Evolutionary conservation across 257 asterid species (phyloP), one percentile per base, ranked within the genome.

Genomic region (Apocynum venetum): DNA sequence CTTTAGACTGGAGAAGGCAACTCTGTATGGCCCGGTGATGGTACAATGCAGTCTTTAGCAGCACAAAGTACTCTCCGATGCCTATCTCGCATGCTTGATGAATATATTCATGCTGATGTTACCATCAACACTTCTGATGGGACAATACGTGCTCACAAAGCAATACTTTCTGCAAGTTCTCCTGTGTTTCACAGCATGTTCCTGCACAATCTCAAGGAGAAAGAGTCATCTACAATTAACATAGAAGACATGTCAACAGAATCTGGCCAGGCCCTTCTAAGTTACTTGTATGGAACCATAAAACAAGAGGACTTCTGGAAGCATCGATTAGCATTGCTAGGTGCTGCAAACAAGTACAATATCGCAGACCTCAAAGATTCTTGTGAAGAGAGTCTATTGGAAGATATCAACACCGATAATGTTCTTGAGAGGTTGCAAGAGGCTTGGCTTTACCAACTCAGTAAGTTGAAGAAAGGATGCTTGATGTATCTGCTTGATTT

Each of bases 371-470:
- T 96, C 84, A 91, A 89, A 85, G 94, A 93, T 77, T 89, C 97
- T 38, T 96, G 99, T 11, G 97, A 96, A 76, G 97, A 91, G 67
- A 90, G 97, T 78, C 96, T 96, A 56, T 74, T 96, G 36, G 98
- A 96, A 82, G 99, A 96, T 49, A 90, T 96, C 44, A 89, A 85
- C 85, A 84, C 97, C 0, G 93, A 86, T 20, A 96, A 96, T 47
- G 99, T 96, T 84, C 98, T 96, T 0, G 97, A 87, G 84, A 89
- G 99, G 77, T 78, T 96, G 85, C 99, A 93, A 72, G 97, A 93
- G 83, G 98, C 98, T 49, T 91, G 97, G 98, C 94, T 93, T 79
- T 96, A 93, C 83, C 93, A 91, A 59, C 93, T 96, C 4, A 80
- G 78, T 55, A 91, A 89, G 72, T 66, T 96, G 92, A 96, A 93